These are phyloP conservation scores for Podila verticillata DNA, from an alignment of 192 early-diverging fungal genomes.

Conservation along the genomic window DNA sequence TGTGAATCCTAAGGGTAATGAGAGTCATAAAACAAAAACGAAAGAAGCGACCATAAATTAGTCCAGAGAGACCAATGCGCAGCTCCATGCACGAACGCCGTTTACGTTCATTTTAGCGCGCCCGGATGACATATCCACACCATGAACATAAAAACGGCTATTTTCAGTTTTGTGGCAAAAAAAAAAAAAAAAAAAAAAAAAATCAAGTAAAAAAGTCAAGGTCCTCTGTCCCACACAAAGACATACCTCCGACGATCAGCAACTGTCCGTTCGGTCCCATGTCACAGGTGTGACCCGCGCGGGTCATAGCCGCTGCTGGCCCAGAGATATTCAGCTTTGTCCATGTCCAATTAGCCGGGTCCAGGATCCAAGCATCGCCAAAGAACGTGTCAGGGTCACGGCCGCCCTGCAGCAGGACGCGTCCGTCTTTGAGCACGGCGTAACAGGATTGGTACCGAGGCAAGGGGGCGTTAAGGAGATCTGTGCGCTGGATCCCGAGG, in stretches of 20 bases:
- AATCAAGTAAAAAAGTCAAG: too few species aligned
- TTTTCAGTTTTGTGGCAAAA: not conserved
- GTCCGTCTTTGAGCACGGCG: constrained; percentile 17
- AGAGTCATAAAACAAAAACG: not conserved
- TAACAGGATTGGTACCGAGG: constrained; percentile 24
- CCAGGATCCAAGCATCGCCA: constrained; percentile 37
- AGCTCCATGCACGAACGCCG: too few species aligned
- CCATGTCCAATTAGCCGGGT: constrained; percentile 22
- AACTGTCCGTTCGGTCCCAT: constrained; percentile 44
- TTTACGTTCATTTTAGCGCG: too few species aligned
- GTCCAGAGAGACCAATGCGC: not conserved
- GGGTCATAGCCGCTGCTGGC: constrained; percentile 1
- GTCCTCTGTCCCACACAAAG: too few species aligned
- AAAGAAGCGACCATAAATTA: not conserved
- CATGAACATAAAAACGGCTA: too few species aligned
- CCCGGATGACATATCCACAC: too few species aligned
- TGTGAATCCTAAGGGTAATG: constrained; percentile 9
- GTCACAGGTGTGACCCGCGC: constrained; percentile 39
- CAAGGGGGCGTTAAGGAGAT: not conserved
- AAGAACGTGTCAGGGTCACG: not conserved
- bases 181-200: constrained; percentile 16
- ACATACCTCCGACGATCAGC: constrained; percentile 38
- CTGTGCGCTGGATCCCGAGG: not conserved
- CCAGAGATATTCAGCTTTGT: constrained; percentile 3
- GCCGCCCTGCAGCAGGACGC: constrained; percentile 42